These are phyloP conservation scores for Aphanomyces invadans DNA, from an alignment of 352 stramenopile species.

Conservation along the genomic window DNA sequence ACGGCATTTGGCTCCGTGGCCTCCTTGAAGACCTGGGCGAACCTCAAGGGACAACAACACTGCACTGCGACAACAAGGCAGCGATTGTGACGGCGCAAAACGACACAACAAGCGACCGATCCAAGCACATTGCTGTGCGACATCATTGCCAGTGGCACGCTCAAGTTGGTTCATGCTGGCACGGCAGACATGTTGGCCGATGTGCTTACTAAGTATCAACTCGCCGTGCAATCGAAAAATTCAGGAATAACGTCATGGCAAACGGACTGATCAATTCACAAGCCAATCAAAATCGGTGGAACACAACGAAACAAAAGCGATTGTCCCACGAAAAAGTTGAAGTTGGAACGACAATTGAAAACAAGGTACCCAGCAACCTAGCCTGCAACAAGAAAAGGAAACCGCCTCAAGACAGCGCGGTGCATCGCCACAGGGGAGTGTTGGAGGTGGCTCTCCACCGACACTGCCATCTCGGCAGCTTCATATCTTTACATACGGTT, in stretches of 20 bases:
- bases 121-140: slow-evolving; percentile 8
- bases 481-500: not conserved
- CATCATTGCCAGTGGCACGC: not conserved
- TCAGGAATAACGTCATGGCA: not conserved
- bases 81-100: slow-evolving; percentile 1
- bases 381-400: not conserved
- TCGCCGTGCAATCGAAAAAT: not conserved
- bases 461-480: not conserved
- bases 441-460: not conserved
- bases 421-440: not conserved
- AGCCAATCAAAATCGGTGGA: not conserved
- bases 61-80: slow-evolving; percentile 1
- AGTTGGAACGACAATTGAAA: too few relatives aligned
- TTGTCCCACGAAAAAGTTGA: not conserved
- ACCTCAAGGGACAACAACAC: not conserved
- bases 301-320: not conserved
- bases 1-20: not conserved
- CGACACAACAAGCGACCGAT: not conserved
- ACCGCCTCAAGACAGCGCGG: not conserved
- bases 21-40: not conserved
- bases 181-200: not conserved
- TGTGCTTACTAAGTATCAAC: slow-evolving; percentile 3
- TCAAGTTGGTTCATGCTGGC: not conserved
- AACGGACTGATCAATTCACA: not conserved
- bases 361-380: not conserved